Evolutionary conservation across 1,139 yeast genomes (phyloP).

Genomic region (Kodamaea sp.): DNA sequence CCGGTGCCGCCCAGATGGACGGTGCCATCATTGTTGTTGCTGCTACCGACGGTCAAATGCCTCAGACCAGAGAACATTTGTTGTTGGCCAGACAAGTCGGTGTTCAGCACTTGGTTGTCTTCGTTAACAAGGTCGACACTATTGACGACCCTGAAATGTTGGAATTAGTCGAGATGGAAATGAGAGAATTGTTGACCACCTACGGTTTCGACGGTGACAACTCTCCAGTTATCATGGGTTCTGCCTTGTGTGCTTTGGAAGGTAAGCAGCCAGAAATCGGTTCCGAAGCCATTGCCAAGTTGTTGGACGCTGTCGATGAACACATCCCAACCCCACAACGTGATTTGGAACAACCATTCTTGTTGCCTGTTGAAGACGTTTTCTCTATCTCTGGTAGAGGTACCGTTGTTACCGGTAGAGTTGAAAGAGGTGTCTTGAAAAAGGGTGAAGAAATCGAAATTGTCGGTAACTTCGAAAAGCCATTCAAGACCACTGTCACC

Average conservation of each 20-base stretch:
- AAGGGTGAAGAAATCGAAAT: constrained; percentile 98
- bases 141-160: constrained; percentile 99
- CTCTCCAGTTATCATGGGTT: constrained; percentile 98
- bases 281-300: constrained; percentile 74
- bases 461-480: constrained; percentile 86
- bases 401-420: constrained; percentile 98
- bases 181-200: constrained; percentile 89
- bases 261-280: constrained; percentile 90
- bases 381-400: constrained; percentile 99
- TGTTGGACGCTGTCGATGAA: constrained; percentile 90
- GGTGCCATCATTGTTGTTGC: constrained; percentile 99
- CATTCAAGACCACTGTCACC: constrained; percentile 91
- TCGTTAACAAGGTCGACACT: constrained; percentile 96
- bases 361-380: constrained; percentile 96
- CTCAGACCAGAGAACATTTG: constrained; percentile 98
- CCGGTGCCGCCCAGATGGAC: constrained; percentile 99
- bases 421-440: constrained; percentile 94
- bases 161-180: constrained; percentile 99
- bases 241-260: constrained; percentile 96
- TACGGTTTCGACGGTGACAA: constrained; percentile 98
- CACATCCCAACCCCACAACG: constrained; percentile 95
- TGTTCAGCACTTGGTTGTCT: constrained; percentile 95
- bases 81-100: constrained; percentile 99
- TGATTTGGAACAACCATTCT: constrained; percentile 94
- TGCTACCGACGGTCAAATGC: constrained; percentile 99